phyloP scores from a whole-genome alignment of 345 rosid genomes.

The Turnera subulata region DNA sequence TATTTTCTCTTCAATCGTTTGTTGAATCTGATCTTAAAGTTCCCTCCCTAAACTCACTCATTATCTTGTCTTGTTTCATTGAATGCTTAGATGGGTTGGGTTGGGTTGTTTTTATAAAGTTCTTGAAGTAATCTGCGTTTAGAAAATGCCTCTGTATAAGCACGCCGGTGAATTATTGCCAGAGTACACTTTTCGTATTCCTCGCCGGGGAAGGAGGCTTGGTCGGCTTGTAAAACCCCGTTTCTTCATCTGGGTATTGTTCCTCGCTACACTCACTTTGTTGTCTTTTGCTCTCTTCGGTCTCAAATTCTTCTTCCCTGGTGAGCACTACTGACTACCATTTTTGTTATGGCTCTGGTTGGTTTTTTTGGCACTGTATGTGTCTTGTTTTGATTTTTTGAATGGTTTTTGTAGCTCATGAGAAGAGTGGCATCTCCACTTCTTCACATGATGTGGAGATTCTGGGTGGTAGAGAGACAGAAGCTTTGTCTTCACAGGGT shows the following conservation, averaged over 20 bases:
- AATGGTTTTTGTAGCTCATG: conserved; percentile 24
- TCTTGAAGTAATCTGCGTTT: neutral
- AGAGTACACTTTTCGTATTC: conserved; percentile 30
- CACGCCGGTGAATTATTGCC: conserved; percentile 33
- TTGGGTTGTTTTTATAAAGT: neutral
- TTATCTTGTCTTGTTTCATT: too few species aligned
- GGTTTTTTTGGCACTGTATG: neutral
- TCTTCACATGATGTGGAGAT: conserved; percentile 14
- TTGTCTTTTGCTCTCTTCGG: conserved; percentile 46
- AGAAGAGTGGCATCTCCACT: conserved; percentile 23
- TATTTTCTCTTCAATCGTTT: neutral
- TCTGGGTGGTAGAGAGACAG: neutral
- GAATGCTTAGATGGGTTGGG: neutral
- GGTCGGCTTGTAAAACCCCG: conserved; percentile 47
- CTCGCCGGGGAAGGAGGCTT: conserved; percentile 55
- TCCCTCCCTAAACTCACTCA: neutral
- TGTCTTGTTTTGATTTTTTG: neutral
- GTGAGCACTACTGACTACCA: conserved; percentile 32
- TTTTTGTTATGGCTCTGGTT: neutral
- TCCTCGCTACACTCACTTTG: conserved; percentile 43
- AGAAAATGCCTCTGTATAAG: conserved; percentile 12
- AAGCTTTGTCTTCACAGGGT: neutral
- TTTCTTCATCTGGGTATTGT: conserved; percentile 36
- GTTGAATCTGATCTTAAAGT: neutral
- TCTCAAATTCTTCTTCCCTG: conserved; percentile 48